Conservation (phyloP, 768 basidiomycete species). For the Harrya chromipes region DNA sequence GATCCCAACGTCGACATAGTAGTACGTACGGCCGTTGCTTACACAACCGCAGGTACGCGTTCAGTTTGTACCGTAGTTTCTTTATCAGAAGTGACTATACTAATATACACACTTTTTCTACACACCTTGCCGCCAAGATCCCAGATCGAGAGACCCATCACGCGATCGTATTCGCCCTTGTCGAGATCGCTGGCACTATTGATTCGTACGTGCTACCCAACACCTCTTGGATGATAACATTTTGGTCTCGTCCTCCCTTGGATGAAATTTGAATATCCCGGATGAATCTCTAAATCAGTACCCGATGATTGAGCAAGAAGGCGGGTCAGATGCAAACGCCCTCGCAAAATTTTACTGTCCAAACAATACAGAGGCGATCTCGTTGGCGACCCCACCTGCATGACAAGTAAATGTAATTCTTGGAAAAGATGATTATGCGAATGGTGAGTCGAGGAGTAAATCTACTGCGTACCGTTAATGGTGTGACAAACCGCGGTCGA, state of each 20-base stretch:
- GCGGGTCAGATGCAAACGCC: slow-evolving; percentile 24
- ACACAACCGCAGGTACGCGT: too few species aligned
- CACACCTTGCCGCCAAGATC: slow-evolving; percentile 25
- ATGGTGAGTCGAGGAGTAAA: too few species aligned
- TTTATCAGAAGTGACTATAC: too few species aligned
- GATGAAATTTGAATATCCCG: too few species aligned
- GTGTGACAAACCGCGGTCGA: too few species aligned
- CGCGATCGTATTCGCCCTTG: slow-evolving; percentile 20
- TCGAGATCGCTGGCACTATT: slow-evolving; percentile 20
- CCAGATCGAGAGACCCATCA: slow-evolving; percentile 10
- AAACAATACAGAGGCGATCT: slow-evolving; percentile 13
- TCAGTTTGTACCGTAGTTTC: too few species aligned
- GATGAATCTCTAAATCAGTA: slow-evolving; percentile 11
- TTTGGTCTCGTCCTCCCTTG: background rate
- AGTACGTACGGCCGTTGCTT: too few species aligned
- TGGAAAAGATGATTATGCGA: slow-evolving; percentile 18
- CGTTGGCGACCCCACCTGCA: slow-evolving; percentile 19
- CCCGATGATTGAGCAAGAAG: slow-evolving; percentile 21
- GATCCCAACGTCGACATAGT: too few species aligned
- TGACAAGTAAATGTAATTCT: slow-evolving; percentile 11
- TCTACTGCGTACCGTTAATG: too few species aligned
- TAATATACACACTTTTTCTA: too few species aligned
- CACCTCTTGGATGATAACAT: background rate
- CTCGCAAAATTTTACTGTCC: slow-evolving; percentile 21
- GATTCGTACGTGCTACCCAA: slow-evolving; percentile 19